Conservation (phyloP, 1,284 basidiomycete genomes). For the Ceratobasidium sp. region DNA sequence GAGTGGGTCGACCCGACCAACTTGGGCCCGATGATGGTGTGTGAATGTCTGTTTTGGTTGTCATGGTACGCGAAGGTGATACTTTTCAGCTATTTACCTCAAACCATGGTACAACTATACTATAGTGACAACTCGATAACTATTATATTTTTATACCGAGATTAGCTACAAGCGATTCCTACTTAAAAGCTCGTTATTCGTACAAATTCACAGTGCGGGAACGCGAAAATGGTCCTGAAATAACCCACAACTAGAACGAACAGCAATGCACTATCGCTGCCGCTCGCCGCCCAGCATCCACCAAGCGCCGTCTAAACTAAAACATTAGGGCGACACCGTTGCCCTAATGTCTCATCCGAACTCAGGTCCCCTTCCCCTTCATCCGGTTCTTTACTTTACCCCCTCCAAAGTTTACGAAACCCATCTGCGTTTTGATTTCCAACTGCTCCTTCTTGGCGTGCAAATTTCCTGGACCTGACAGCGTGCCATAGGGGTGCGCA, state of each 20-base stretch:
- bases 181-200: conserved; percentile 14
- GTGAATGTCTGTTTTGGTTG: neutral
- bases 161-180: conserved; percentile 17
- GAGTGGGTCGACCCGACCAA: neutral
- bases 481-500: neutral
- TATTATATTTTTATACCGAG: conserved; percentile 4
- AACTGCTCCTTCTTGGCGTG: conserved; percentile 9
- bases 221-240: conserved; percentile 18
- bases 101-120: neutral
- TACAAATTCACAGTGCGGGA: conserved; percentile 22
- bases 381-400: conserved; percentile 19
- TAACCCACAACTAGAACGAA: conserved; percentile 15
- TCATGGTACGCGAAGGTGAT: neutral
- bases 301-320: too few relatives aligned
- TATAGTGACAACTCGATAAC: neutral
- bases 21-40: neutral
- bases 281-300: neutral
- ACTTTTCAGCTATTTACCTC: neutral
- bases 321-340: too few relatives aligned
- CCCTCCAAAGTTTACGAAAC: conserved; percentile 8
- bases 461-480: conserved; percentile 1
- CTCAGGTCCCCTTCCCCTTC: conserved; percentile 10
- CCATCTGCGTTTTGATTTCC: conserved; percentile 11
- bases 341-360: neutral
- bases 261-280: conserved; percentile 42